Base-by-base conservation (phyloP, 1,284 basidiomycete species). In the Ganoderma lucidum region DNA sequence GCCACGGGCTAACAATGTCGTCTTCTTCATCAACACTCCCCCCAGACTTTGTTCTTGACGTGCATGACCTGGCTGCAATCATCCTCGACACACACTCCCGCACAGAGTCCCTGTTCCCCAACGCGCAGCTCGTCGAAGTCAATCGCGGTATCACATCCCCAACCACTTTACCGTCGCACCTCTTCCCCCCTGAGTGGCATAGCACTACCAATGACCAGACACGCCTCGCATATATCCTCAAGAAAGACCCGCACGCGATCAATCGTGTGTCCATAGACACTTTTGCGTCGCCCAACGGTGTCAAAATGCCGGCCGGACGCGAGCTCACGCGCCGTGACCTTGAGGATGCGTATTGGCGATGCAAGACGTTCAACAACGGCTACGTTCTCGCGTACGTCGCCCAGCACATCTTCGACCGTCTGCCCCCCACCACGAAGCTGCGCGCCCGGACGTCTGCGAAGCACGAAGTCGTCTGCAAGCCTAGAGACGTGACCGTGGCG, bases 271-370 rank as follows among this genome's bases (percentile, higher is more conserved):
- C 68, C 2, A 53, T 75, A 45, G 73, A 74, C 41, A 72, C 65
- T 32, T 74, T 72, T 44, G 70, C 68, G 3, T 58, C 66, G 32
- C 71, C 66, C 1, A 44, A 66, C 3, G 73, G 74, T 28, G 70
- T 74, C 15, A 72, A 70, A 64, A 64, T 65, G 4, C 51, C 70
- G 10, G 45, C 19, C 17, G 70, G 71, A 14, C n/a, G 58, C 45
- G 63, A 67, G 39, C 71, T 70, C 30, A 72, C 64, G 17, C 70
- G 72, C 3, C 71, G 73, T 35, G 71, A 72, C 60, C 67, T 76
- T 55, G 75, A 75, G 64, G 68, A 72, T 67, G 69, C 68, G 2
- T 75, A 63, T 70, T 75, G 74, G 74, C 71, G 71, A n/a, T 76
- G 75, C 72, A 74, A 76, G 70, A 66, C 59, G 6, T 75, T 53